A percentile compares a stretch with the other conserved stretches of the same genome.
These are phyloP conservation scores for Jatropha multifida DNA, from an alignment of 441 rosid species.

Conservation along the genomic window DNA sequence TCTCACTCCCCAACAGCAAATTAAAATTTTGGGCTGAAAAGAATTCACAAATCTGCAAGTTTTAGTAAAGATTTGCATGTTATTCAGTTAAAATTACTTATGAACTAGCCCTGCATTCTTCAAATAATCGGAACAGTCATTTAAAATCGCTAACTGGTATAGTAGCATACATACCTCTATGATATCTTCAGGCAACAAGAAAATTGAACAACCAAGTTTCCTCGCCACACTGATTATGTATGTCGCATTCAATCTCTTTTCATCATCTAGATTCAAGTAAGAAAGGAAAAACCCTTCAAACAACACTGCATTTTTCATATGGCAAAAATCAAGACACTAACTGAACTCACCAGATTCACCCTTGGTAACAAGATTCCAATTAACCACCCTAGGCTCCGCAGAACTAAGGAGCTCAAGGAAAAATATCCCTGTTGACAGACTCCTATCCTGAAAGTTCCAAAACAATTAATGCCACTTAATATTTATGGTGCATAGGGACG, in stretches of 20 bases:
- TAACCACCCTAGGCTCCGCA: conserved; percentile 91
- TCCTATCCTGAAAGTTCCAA: conserved; percentile 56
- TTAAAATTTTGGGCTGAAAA: not conserved
- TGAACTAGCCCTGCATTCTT: not conserved
- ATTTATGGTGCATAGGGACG: not conserved
- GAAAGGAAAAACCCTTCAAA: not conserved
- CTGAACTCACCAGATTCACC: conserved; percentile 67
- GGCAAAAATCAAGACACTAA: not conserved
- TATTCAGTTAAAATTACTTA: not conserved
- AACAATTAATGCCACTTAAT: not conserved
- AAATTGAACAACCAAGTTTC: conserved; percentile 89
- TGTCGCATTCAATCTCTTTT: conserved; percentile 86
- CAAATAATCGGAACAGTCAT: not conserved
- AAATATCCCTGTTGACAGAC: conserved; percentile 68
- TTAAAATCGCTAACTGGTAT: not conserved
- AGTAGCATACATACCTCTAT: conserved; percentile 55
- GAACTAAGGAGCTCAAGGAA: conserved; percentile 88
- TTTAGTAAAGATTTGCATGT: not conserved
- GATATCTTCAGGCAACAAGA: conserved; percentile 90
- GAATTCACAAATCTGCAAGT: not conserved
- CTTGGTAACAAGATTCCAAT: conserved; percentile 90
- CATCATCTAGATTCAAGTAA: conserved; percentile 49
- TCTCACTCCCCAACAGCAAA: not conserved
- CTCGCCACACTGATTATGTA: conserved; percentile 86
- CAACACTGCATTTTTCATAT: not conserved